Evolutionary conservation across 345 rosid species (phyloP).

Genomic region (Xanthoceras sorbifolium): DNA sequence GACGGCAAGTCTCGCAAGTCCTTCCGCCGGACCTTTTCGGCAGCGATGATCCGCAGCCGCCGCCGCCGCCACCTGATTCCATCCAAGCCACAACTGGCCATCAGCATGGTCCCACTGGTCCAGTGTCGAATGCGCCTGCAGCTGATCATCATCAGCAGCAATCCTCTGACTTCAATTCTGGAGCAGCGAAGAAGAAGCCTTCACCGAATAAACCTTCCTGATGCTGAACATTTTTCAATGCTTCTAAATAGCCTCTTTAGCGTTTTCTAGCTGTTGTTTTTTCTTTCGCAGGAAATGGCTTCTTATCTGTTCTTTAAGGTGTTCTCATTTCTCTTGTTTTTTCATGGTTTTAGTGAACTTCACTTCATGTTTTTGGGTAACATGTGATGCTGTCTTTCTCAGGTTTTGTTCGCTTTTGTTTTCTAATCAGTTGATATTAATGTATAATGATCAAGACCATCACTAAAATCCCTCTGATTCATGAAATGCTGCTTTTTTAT

Average conservation of each 20-base stretch:
- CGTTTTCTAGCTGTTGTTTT: background rate
- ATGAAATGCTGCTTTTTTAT: too few species aligned
- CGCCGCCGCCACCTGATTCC: background rate
- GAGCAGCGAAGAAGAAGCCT: background rate
- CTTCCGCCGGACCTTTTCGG: conserved; percentile 40
- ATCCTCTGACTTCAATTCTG: background rate
- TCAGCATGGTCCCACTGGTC: background rate
- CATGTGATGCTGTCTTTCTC: background rate
- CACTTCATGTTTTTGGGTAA: too few species aligned
- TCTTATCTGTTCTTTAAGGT: background rate
- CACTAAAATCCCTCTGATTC: too few species aligned
- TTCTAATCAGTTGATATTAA: background rate
- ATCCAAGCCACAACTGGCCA: background rate
- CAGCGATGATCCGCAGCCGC: conserved; percentile 19
- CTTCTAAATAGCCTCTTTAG: background rate
- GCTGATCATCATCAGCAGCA: background rate
- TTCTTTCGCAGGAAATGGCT: background rate
- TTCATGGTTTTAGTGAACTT: background rate
- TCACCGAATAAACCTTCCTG: background rate
- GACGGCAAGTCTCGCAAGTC: conserved; percentile 41
- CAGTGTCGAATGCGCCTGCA: background rate
- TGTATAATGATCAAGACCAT: too few species aligned
- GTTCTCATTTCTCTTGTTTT: too few species aligned
- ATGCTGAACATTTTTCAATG: background rate
- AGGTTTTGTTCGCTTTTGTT: background rate